Conservation (phyloP, 2,329 filamentous ascomycete species). For the Stachybotrys chartarum region DNA sequence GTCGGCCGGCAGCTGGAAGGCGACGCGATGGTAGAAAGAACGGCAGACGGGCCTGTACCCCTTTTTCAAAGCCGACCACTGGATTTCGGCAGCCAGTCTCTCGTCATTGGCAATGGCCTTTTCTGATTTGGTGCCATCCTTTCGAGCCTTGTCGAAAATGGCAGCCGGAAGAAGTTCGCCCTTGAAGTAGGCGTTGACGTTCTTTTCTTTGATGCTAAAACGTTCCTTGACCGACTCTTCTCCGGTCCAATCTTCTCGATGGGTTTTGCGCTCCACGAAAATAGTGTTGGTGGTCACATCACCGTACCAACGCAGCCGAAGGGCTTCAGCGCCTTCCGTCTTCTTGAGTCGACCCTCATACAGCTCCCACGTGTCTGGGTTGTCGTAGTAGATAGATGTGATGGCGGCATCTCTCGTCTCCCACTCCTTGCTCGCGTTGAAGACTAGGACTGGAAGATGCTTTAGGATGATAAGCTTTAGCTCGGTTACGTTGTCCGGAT, state of each 20-base stretch:
- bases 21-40: constrained; percentile 96
- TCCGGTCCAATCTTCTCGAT: constrained; percentile 97
- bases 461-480: constrained; percentile 96
- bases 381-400: constrained; percentile 98
- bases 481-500: constrained; percentile 96
- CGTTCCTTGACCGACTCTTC: constrained; percentile 98
- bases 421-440: constrained; percentile 96
- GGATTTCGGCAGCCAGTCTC: constrained; percentile 81
- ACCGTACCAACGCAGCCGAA: constrained; percentile 94
- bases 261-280: constrained; percentile 95
- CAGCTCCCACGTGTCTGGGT: constrained; percentile 85
- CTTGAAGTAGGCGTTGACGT: constrained; percentile 83
- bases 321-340: constrained; percentile 94
- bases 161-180: constrained; percentile 79
- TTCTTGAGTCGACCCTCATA: constrained; percentile 95
- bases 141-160: constrained; percentile 94
- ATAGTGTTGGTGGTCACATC: constrained; percentile 93
- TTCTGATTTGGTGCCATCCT: constrained; percentile 88
- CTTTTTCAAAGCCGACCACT: constrained; percentile 85
- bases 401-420: constrained; percentile 86
- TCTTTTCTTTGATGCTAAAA: constrained; percentile 93
- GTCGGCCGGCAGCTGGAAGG: constrained; percentile 94
- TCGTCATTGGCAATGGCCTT: constrained; percentile 90
- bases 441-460: constrained; percentile 92
- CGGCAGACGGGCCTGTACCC: constrained; percentile 83